Base-by-base conservation (phyloP, 352 stramenopile genomes). In the Blastocystis sp. region DNA sequence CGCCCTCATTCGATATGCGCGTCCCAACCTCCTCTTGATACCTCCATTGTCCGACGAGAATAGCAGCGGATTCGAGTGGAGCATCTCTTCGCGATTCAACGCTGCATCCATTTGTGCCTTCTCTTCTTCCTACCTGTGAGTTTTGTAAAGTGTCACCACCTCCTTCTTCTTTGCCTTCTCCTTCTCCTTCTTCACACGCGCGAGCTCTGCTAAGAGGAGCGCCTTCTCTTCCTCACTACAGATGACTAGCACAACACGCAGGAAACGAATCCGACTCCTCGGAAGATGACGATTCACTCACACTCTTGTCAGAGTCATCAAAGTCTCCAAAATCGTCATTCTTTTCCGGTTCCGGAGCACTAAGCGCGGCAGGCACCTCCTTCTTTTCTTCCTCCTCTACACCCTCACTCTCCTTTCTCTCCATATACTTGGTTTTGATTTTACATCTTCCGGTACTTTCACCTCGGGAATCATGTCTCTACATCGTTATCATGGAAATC, bases 171-270 rank as follows among this genome's bases (percentile, higher is more conserved):
- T 92, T 70, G 95, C 94, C 48, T 96, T 94, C 89, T 98, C 95
- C 17, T 96, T 93, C 90, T 99, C 96, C 60, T 94, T 92, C 84
- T 96, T 95, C 89, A 99, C 98, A 91, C 98, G 98, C 77, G 97
- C 96, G 34, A 99, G 90, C 90, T 99, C 96, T 2, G 93, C 92
- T 91, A 98, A 95, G 56, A 99, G 90, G 53, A 96, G 95, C 4
- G 93, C 95, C 90, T 98, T 96, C 90, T 99, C 97, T 88, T 99
- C 96, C 66, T 98, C 95, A 61, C 94, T 93, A 77, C 96, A 94
- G 60, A 94, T 92, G 34, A 38, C 28, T 11, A 52, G 93, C 90
- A 91, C 93, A 89, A 95, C 92, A 66, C 90, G 93, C 79, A 95
- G 92, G 9, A 93, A 60, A 95, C 93, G 45, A 92, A 92, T 87